phyloP scores from a whole-genome alignment of 192 early-diverging fungal genomes.

The Coemansia sp. region DNA sequence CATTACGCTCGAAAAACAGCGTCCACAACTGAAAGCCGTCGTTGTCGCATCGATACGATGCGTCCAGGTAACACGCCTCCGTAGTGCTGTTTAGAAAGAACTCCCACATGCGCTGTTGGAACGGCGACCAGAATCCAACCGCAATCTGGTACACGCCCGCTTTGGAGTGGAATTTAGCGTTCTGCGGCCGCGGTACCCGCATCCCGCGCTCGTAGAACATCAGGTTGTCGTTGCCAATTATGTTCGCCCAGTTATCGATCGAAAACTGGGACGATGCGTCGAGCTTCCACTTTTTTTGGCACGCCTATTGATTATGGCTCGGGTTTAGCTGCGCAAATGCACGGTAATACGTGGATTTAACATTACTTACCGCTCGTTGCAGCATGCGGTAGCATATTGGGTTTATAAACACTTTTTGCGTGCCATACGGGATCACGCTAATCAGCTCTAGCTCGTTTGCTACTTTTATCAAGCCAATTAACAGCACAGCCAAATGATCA shows the following conservation, averaged over 20 bases:
- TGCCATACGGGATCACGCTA: background rate
- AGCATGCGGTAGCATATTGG: constrained; percentile 35
- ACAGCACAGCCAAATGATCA: background rate
- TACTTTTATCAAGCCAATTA: background rate
- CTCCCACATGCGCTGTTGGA: constrained; percentile 38
- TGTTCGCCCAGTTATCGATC: constrained; percentile 30
- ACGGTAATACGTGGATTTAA: no score
- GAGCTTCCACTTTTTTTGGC: constrained; percentile 15
- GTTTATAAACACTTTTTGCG: constrained; percentile 11
- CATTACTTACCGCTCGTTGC: constrained; percentile 15
- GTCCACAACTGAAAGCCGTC: constrained; percentile 52
- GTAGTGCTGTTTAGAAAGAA: constrained; percentile 15
- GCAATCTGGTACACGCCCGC: constrained; percentile 6
- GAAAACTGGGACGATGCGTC: constrained; percentile 25
- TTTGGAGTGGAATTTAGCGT: constrained; percentile 12
- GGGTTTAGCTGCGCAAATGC: no score
- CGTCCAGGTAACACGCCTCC: constrained; percentile 38
- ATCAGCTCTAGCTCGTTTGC: background rate
- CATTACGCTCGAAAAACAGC: constrained; percentile 32
- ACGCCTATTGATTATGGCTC: background rate
- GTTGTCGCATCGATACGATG: constrained; percentile 15
- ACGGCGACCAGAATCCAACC: constrained; percentile 32
- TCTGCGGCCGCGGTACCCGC: constrained; percentile 26
- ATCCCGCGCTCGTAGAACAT: constrained; percentile 17
- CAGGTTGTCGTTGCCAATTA: constrained; percentile 17